Evolutionary conservation across 257 asterid species (phyloP), one percentile per base, ranked within the genome.

Genomic region (Solanum lycopersicoides): DNA sequence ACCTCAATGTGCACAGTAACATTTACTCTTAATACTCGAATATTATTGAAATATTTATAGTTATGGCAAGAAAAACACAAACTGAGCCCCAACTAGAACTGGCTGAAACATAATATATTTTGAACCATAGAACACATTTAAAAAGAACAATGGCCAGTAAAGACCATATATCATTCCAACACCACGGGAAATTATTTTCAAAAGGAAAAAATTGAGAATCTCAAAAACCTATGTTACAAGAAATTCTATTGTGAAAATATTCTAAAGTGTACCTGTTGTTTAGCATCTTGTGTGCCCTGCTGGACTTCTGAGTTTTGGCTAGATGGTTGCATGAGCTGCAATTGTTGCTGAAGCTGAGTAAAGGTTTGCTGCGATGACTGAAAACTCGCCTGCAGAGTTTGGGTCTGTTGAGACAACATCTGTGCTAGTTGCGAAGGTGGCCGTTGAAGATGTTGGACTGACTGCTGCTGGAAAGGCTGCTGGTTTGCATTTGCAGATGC

Each of bases 311-410:
- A 80, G 90, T 83, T 93, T 84, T 91, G 96, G 88, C 89, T 93
- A 12, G 98, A 87, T n/a, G 98, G 97, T 82, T 95, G 98, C 88
- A 93, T 92, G 91, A 92, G 93, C 90, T 94, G 98, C 89, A 95
- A 32, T 90, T 96, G 99, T 90, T 95, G 98, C 89, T 96, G 99
- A 89, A 96, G 95, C 93, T 96, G 98, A 89, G 95, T 92, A 76
- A 96, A 90, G 65, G 98, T 91, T 89, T 94, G 97, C 86, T 94
- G 98, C 9, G 98, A 96, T 30, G 98, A 94, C 85, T 96, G 99
- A 88, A 94, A 94, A 59, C 98, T 94, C 59, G 98, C 99, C 93
- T 96, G 98, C 65, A 96, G 94, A 87, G 93, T 92, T 90, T 95
- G 98, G 83, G 95, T 96, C 91, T 96, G 99, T 88, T 96, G 98